Conservation (phyloP, 1,139 yeast species). For the Pichia sp. region DNA sequence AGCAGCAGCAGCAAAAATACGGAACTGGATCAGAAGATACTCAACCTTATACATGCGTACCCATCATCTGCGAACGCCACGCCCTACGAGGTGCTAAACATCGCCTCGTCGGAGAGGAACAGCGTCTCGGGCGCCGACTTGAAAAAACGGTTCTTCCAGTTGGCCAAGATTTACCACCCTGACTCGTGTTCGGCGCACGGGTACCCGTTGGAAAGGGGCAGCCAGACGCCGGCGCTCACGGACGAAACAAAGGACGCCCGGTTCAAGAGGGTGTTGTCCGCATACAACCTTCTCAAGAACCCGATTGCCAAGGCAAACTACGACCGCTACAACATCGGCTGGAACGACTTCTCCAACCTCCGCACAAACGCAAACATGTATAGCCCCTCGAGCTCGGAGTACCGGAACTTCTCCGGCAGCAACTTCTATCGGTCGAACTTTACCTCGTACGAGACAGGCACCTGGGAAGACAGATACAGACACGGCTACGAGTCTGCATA, state of each 20-base stretch:
- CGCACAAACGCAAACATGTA: slow-evolving; percentile 24
- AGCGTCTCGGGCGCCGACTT: slow-evolving; percentile 30
- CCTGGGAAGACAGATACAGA: slow-evolving; percentile 56
- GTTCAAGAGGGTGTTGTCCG: slow-evolving; percentile 67
- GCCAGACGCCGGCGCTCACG: slow-evolving; percentile 26
- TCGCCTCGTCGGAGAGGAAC: slow-evolving; percentile 39
- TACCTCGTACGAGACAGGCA: slow-evolving; percentile 40
- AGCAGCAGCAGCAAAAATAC: neutral
- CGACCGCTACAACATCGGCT: slow-evolving; percentile 42
- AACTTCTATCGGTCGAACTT: slow-evolving; percentile 9
- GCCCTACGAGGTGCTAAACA: slow-evolving; percentile 70
- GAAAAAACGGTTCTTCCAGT: slow-evolving; percentile 53
- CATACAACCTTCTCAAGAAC: slow-evolving; percentile 67
- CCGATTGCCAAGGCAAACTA: slow-evolving; percentile 44
- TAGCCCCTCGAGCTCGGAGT: slow-evolving; percentile 17
- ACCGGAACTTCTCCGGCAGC: slow-evolving; percentile 10
- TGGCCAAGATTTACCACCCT: slow-evolving; percentile 85
- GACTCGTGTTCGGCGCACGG: slow-evolving; percentile 43
- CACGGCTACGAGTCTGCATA: slow-evolving; percentile 21
- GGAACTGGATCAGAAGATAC: slow-evolving; percentile 21
- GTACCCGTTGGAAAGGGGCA: slow-evolving; percentile 12
- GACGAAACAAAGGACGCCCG: slow-evolving; percentile 47
- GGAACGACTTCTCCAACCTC: slow-evolving; percentile 32
- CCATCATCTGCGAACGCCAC: slow-evolving; percentile 48
- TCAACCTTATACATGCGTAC: slow-evolving; percentile 42